These are phyloP conservation scores for Termitomyces sp. DNA, from an alignment of 768 basidiomycete species.

Conservation along the genomic window DNA sequence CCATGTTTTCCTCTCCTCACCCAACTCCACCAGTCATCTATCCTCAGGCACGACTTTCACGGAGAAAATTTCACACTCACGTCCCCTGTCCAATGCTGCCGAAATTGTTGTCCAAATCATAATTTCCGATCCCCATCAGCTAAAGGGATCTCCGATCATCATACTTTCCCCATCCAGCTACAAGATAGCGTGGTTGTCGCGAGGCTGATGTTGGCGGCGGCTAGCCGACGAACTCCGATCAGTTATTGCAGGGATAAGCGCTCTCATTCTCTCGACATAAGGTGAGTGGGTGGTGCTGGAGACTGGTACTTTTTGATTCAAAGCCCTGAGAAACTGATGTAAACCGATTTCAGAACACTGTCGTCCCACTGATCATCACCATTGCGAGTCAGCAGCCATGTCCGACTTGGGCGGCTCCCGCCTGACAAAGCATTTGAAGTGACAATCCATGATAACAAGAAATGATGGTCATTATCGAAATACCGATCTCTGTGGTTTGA, in stretches of 20 bases:
- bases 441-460: constrained; percentile 5
- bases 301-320: constrained; percentile 3
- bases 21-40: not conserved
- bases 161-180: constrained; percentile 5
- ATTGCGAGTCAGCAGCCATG: not conserved
- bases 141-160: constrained; percentile 12
- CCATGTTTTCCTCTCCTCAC: constrained; percentile 2
- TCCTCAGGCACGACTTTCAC: constrained; percentile 9
- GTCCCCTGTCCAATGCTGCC: constrained; percentile 10
- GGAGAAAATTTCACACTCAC: constrained; percentile 6
- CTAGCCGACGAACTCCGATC: constrained; percentile 12
- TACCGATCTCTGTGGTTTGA: constrained; percentile 4
- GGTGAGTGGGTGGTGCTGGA: not conserved
- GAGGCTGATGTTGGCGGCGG: constrained; percentile 9
- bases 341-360: constrained; percentile 5
- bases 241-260: constrained; percentile 9
- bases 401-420: constrained; percentile 10
- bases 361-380: too few relatives aligned
- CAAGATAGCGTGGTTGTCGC: constrained; percentile 1
- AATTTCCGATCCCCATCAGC: constrained; percentile 9
- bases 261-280: constrained; percentile 3
- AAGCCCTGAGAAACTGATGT: not conserved
- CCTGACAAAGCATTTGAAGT: constrained; percentile 6
- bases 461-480: constrained; percentile 11
- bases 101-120: constrained; percentile 5